phyloP scores from a whole-genome alignment of 441 rosid genomes.

The Viola pubescens region DNA sequence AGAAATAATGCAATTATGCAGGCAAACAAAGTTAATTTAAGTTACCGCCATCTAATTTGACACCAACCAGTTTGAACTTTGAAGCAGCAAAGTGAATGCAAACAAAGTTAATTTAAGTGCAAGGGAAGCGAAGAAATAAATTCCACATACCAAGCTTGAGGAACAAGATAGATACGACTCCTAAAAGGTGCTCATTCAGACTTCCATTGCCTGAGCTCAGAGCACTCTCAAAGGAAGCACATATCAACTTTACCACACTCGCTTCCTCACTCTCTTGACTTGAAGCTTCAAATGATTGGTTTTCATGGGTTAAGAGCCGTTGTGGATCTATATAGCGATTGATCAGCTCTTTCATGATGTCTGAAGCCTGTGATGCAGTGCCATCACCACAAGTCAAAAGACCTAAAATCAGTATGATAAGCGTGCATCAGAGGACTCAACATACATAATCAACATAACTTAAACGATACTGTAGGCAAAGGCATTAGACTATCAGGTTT shows the following conservation, averaged over 20 bases:
- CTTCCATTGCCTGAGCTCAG: conserved; percentile 35
- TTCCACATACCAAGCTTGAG: conserved; percentile 59
- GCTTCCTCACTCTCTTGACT: conserved; percentile 35
- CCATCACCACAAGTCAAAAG: conserved; percentile 47
- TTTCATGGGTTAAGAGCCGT: conserved; percentile 22
- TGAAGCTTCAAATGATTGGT: conserved; percentile 29
- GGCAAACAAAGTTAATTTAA: not conserved
- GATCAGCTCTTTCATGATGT: conserved; percentile 55
- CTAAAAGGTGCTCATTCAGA: conserved; percentile 57
- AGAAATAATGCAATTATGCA: too few species aligned
- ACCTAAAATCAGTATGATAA: conserved; percentile 29
- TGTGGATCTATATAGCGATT: conserved; percentile 31
- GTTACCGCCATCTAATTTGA: not conserved
- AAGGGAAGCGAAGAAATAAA: conserved; percentile 16
- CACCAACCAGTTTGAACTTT: not conserved
- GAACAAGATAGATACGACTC: conserved; percentile 45
- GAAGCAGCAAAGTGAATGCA: not conserved
- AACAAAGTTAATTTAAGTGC: not conserved
- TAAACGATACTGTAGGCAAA: not conserved
- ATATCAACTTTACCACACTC: conserved; percentile 36
- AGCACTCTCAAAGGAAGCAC: conserved; percentile 46
- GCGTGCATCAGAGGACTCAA: conserved; percentile 20
- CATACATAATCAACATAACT: conserved; percentile 11
- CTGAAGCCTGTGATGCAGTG: conserved; percentile 51
- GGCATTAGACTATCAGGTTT: not conserved